These are phyloP conservation scores for Curvularia sp. DNA, from an alignment of 2,329 filamentous ascomycete species.

Conservation along the genomic window DNA sequence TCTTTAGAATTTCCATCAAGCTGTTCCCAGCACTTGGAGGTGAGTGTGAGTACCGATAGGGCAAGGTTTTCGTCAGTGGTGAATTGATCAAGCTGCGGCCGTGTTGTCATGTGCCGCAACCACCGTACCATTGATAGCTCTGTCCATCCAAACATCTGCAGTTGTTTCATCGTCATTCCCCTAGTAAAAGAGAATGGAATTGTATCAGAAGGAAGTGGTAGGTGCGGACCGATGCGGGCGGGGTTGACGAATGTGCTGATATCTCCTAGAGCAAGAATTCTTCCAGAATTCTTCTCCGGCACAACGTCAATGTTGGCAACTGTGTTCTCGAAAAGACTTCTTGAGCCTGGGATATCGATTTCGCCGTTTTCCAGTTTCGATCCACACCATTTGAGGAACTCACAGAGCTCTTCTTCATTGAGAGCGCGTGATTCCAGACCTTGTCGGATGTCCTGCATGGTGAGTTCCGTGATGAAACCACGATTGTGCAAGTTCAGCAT, in stretches of 20 bases:
- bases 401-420: conserved; percentile 75
- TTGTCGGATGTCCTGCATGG: conserved; percentile 80
- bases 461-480: conserved; percentile 86
- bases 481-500: conserved; percentile 82
- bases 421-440: conserved; percentile 85
- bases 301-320: conserved; percentile 69
- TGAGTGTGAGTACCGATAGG: conserved; percentile 74
- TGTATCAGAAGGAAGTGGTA: conserved; percentile 81
- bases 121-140: conserved; percentile 85
- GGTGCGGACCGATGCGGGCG: conserved; percentile 78
- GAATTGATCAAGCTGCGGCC: conserved; percentile 66
- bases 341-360: conserved; percentile 71
- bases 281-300: conserved; percentile 63
- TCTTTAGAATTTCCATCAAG: conserved; percentile 71
- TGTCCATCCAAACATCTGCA: conserved; percentile 85
- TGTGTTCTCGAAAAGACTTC: conserved; percentile 77
- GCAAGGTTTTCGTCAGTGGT: conserved; percentile 77
- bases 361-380: conserved; percentile 74
- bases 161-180: conserved; percentile 67
- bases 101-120: conserved; percentile 75
- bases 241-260: conserved; percentile 78
- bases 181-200: conserved; percentile 86
- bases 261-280: conserved; percentile 77
- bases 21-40: conserved; percentile 93
- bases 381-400: conserved; percentile 85